Evolutionary conservation across 2,329 filamentous ascomycete species (phyloP).

Genomic region (Trichothecium sympodiale): DNA sequence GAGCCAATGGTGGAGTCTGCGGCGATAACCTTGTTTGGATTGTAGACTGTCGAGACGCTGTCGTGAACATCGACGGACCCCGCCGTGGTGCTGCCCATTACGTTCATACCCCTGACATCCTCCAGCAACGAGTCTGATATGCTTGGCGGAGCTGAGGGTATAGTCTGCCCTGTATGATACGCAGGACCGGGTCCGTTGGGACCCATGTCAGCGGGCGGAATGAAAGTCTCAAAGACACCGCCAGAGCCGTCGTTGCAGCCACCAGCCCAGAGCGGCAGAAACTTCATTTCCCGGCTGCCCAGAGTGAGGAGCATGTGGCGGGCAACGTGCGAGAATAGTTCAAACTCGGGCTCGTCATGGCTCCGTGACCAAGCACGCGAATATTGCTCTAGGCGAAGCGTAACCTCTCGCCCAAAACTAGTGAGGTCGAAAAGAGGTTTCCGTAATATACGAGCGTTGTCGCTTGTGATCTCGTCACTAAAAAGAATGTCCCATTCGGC

Average conservation of each 20-base stretch:
- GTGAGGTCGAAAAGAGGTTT: too few species aligned
- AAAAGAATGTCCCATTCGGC: not conserved
- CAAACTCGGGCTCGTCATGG: too few species aligned
- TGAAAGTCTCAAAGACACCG: slow-evolving; percentile 31
- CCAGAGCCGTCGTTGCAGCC: slow-evolving; percentile 40
- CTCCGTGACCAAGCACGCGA: too few species aligned
- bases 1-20: slow-evolving; percentile 21
- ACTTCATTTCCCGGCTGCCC: slow-evolving; percentile 46
- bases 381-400: too few species aligned
- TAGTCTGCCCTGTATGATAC: slow-evolving; percentile 32
- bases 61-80: slow-evolving; percentile 27
- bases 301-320: slow-evolving; percentile 41
- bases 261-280: slow-evolving; percentile 54
- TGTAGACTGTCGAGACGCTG: slow-evolving; percentile 25
- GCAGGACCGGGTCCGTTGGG: slow-evolving; percentile 34
- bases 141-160: slow-evolving; percentile 22
- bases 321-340: slow-evolving; percentile 13
- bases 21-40: slow-evolving; percentile 18
- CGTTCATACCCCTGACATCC: slow-evolving; percentile 19
- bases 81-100: slow-evolving; percentile 21
- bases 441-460: too few species aligned
- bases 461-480: slow-evolving; percentile 2
- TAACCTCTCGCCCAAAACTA: too few species aligned
- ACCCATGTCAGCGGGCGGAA: slow-evolving; percentile 31
- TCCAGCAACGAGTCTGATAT: slow-evolving; percentile 22